Evolutionary conservation across 805 yeast genomes (phyloP).

Genomic region (Nakazawaea wickerhamii): DNA sequence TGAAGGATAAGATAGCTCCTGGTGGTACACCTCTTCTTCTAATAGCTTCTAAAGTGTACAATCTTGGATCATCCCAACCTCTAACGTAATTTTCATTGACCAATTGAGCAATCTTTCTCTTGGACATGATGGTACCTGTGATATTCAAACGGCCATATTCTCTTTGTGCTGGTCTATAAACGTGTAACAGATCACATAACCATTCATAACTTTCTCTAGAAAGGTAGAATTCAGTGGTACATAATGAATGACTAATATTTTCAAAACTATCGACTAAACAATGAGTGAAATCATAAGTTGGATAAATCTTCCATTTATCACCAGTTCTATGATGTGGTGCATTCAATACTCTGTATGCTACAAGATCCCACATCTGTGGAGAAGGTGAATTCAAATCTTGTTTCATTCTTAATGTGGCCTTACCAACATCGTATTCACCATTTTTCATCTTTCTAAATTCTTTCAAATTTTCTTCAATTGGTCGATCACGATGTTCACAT

Average conservation of each 20-base stretch:
- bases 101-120: slow-evolving; percentile 91
- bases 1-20: slow-evolving; percentile 89
- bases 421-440: slow-evolving; percentile 83
- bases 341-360: slow-evolving; percentile 90
- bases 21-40: slow-evolving; percentile 99
- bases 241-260: slow-evolving; percentile 90
- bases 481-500: slow-evolving; percentile 67
- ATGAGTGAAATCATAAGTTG: slow-evolving; percentile 98
- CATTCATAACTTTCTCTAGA: slow-evolving; percentile 96
- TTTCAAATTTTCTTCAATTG: slow-evolving; percentile 65
- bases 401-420: slow-evolving; percentile 94
- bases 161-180: slow-evolving; percentile 97
- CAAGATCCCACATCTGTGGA: slow-evolving; percentile 99
- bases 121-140: slow-evolving; percentile 90
- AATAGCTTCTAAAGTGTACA: slow-evolving; percentile 89
- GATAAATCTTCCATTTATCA: slow-evolving; percentile 94
- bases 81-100: slow-evolving; percentile 79
- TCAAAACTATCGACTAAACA: slow-evolving; percentile 98
- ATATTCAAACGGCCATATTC: slow-evolving; percentile 96
- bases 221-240: slow-evolving; percentile 91
- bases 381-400: slow-evolving; percentile 85
- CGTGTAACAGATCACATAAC: slow-evolving; percentile 93
- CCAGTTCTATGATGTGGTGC: slow-evolving; percentile 97
- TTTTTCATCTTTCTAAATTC: slow-evolving; percentile 91
- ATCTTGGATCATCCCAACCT: slow-evolving; percentile 98